Evolutionary conservation across 495 filamentous ascomycete species (phyloP).

Genomic region (Aspergillus incahuasiensis): DNA sequence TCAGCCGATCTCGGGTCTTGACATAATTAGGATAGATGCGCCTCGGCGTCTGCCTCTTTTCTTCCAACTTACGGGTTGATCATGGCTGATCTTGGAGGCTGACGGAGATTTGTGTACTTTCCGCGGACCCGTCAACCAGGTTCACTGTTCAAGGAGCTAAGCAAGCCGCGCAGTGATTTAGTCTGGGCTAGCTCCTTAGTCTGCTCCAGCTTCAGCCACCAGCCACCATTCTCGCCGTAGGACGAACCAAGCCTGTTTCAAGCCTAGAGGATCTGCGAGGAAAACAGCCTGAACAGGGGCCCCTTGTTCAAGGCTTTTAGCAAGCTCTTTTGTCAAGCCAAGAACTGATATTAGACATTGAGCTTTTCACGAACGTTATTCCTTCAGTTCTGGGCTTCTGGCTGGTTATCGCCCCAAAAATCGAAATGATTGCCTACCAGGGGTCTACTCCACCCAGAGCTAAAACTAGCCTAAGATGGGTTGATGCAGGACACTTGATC

Average conservation of each 20-base stretch:
- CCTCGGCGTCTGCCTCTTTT: neutral
- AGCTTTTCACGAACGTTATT: neutral
- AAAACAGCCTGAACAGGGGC: neutral
- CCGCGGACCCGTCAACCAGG: constrained; percentile 22
- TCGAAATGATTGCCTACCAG: constrained; percentile 10
- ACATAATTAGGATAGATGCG: constrained; percentile 1
- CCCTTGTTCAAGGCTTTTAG: constrained; percentile 1
- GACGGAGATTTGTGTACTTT: constrained; percentile 19
- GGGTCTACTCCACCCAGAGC: neutral
- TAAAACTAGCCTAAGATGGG: constrained; percentile 6
- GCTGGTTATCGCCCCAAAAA: neutral
- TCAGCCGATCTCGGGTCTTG: neutral
- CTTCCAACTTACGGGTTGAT: constrained; percentile 7
- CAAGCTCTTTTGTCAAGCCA: constrained; percentile 1
- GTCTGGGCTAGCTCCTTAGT: constrained; percentile 2
- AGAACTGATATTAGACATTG: neutral
- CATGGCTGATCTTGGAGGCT: constrained; percentile 19
- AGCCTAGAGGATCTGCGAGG: neutral
- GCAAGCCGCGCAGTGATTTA: neutral
- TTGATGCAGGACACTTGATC: neutral
- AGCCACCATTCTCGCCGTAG: neutral
- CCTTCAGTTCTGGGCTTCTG: neutral
- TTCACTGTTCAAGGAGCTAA: constrained; percentile 8
- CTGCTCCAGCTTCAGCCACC: constrained; percentile 13
- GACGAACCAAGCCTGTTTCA: neutral